Evolutionary conservation across 805 yeast genomes (phyloP), one percentile per base, ranked within the genome.

Genomic region (Candida maesae): DNA sequence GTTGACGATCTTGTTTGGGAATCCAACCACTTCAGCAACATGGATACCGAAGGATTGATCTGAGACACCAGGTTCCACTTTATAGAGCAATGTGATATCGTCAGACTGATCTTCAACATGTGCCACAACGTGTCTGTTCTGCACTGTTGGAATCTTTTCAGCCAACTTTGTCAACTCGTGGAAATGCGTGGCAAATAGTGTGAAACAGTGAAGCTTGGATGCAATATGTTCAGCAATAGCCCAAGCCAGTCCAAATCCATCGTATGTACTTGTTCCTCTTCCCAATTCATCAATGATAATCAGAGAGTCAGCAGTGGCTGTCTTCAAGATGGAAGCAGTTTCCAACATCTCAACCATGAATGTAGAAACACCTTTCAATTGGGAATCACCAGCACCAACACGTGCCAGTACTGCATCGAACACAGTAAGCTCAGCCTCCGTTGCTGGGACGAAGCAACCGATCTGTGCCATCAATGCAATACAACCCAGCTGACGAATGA

Each of bases 371-470:
- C 99, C 99, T 63, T 91, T 90, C 57, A 93, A 71, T 64, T 93
- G 99, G 0, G 97, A 91, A 61, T 93, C 99, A 11, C 97, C 95
- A 3, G 99, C 98, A 10, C 99, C 99, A n/a, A 93, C 96, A 58
- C 99, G 79, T 12, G 98, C 95, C 45, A 93, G 72, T 5, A 93
- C 83, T 2, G 96, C 88, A 64, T 93, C 99, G 47, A 91, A 88
- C 2, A 93, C 70, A 11, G 88, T 79, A 19, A 93, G 60, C 53
- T 87, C 90, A 0, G 96, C 90, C 25, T 71, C 79, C 29, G 68
- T 70, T 46, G 84, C 82, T 2, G 99, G 99, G 19, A 90, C 79
- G 57, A 83, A 90, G 44, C 93, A 83, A 1, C 97, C 97, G 16
- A 88, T 76, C 60, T 90, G 97, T 20, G 87, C 85, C 85, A 90